phyloP scores from a whole-genome alignment of 306 rosid species.

The Herpetospermum pedunculosum region DNA sequence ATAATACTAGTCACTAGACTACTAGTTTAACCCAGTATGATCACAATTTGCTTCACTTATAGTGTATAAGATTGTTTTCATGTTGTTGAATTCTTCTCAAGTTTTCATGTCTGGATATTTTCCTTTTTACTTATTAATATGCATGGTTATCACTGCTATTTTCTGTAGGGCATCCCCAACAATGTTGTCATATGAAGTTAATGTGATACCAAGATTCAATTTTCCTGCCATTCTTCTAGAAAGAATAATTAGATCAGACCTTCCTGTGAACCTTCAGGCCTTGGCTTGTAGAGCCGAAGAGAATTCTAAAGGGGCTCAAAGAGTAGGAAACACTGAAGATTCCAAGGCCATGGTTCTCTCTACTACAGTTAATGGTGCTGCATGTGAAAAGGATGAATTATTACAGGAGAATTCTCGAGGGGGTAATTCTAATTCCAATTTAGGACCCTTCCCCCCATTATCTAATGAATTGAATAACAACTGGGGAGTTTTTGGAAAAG shows the following conservation, averaged over 20 bases:
- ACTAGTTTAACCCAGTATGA: too few species aligned
- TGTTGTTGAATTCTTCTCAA: not conserved
- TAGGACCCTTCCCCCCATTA: conserved; percentile 31
- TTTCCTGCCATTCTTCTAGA: conserved; percentile 89
- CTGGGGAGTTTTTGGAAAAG: conserved; percentile 69
- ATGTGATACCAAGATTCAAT: conserved; percentile 87
- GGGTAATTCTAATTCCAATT: conserved; percentile 27
- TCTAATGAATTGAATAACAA: conserved; percentile 36
- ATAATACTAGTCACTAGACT: not conserved
- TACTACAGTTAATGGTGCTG: conserved; percentile 30
- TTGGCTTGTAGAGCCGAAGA: conserved; percentile 76
- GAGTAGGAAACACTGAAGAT: conserved; percentile 18
- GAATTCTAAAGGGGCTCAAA: conserved; percentile 30
- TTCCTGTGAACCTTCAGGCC: conserved; percentile 85
- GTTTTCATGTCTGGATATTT: not conserved
- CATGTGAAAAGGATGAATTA: conserved; percentile 28
- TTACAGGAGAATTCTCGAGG: conserved; percentile 33
- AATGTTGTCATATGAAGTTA: conserved; percentile 66
- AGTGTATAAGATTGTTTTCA: not conserved
- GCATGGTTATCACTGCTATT: not conserved
- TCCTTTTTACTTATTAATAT: not conserved
- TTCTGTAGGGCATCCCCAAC: conserved; percentile 61
- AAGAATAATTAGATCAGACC: conserved; percentile 86
- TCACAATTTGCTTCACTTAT: not conserved
- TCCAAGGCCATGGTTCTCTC: conserved; percentile 5